A percentile compares a stretch with the other conserved stretches of the same genome.
Evolutionary conservation across 2,329 filamentous ascomycete species (phyloP).

Genomic region (Colletotrichum lupini): DNA sequence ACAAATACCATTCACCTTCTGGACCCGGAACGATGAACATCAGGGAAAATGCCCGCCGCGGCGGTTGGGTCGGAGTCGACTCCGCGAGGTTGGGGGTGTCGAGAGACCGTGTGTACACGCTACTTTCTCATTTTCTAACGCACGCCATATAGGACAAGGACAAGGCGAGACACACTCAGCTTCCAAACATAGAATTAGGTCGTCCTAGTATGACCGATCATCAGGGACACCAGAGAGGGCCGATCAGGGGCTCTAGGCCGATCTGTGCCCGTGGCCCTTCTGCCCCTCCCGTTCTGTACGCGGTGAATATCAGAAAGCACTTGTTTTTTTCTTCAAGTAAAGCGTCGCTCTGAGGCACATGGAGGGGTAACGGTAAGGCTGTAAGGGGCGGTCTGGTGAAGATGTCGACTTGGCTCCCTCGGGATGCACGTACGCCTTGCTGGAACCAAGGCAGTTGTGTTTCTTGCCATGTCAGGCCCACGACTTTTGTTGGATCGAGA

Average conservation of each 20-base stretch:
- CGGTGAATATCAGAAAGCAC: neutral
- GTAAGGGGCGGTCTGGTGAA: neutral
- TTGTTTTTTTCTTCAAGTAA: neutral
- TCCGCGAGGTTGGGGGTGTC: neutral
- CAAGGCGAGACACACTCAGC: slow-evolving; percentile 4
- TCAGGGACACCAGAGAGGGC: slow-evolving; percentile 15
- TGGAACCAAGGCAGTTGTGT: neutral
- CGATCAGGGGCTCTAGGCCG: slow-evolving; percentile 22
- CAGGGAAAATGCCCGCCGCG: neutral
- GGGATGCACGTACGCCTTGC: neutral
- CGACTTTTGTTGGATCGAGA: neutral
- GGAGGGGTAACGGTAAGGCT: neutral
- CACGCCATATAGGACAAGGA: slow-evolving; percentile 10
- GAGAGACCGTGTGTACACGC: neutral
- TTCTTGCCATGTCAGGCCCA: neutral
- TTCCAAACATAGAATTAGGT: slow-evolving; percentile 8
- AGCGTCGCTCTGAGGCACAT: neutral
- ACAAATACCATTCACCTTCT: slow-evolving; percentile 1
- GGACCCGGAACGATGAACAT: neutral
- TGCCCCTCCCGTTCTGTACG: neutral
- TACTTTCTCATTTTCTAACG: neutral
- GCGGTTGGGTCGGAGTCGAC: neutral
- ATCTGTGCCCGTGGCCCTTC: slow-evolving; percentile 1
- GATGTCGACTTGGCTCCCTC: neutral
- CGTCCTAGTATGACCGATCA: slow-evolving; percentile 11